A percentile compares a stretch with the other conserved stretches of the same genome.
Conservation (phyloP, 495 filamentous ascomycete species). For the Hypomontagnella submonticulosa region DNA sequence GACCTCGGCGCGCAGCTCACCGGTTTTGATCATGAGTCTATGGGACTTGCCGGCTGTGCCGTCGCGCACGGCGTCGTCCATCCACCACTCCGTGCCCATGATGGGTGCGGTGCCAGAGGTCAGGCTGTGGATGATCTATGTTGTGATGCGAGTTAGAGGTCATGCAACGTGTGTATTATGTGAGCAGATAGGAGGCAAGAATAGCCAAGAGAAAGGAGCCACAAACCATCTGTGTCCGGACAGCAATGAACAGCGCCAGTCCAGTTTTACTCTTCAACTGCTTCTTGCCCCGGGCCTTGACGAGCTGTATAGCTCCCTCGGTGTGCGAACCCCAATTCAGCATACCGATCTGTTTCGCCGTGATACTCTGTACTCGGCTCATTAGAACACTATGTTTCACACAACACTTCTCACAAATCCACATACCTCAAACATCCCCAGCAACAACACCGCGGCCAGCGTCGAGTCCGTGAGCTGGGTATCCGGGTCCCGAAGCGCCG, state of each 20-base stretch:
- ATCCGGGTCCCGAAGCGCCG: slow-evolving; percentile 62
- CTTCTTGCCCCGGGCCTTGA: slow-evolving; percentile 62
- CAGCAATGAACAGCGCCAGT: slow-evolving; percentile 61
- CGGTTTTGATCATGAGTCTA: slow-evolving; percentile 56
- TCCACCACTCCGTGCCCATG: slow-evolving; percentile 66
- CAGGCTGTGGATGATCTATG: slow-evolving; percentile 59
- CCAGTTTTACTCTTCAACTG: slow-evolving; percentile 61
- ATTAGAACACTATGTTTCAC: slow-evolving; percentile 9
- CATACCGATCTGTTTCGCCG: slow-evolving; percentile 56
- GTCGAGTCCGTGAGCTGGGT: slow-evolving; percentile 63
- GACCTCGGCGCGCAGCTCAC: slow-evolving; percentile 60
- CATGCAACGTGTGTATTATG: not conserved
- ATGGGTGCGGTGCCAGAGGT: slow-evolving; percentile 55
- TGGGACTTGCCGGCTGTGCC: slow-evolving; percentile 53
- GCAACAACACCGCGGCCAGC: slow-evolving; percentile 69
- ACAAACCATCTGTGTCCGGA: slow-evolving; percentile 63
- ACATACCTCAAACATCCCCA: slow-evolving; percentile 73
- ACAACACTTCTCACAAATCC: not conserved
- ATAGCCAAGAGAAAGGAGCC: not conserved
- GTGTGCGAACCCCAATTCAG: slow-evolving; percentile 65
- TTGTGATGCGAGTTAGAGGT: not conserved
- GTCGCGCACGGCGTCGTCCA: slow-evolving; percentile 54
- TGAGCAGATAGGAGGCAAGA: not conserved
- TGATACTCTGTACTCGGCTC: slow-evolving; percentile 51
- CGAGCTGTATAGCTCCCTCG: slow-evolving; percentile 64